Conservation (phyloP, 768 basidiomycete species). For the Lanmaoa rubissima region DNA sequence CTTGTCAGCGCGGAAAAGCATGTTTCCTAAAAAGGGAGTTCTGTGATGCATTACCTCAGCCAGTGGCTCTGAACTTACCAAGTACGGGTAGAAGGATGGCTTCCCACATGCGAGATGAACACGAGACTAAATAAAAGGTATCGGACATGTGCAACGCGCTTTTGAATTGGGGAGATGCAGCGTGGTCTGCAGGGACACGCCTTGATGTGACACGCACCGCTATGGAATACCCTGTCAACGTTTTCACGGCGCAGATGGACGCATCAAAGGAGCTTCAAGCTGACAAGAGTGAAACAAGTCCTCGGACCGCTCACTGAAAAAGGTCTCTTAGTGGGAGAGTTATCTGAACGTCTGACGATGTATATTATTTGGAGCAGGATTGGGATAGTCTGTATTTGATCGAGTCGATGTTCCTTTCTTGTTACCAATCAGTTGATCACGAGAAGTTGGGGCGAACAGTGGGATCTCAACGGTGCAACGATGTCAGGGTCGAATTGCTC, state of each 20-base stretch:
- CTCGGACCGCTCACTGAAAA: slow-evolving; percentile 4
- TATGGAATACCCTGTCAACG: not conserved
- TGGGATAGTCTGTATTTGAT: not conserved
- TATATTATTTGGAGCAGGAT: not conserved
- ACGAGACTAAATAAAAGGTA: not conserved
- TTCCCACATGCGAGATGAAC: too few relatives aligned
- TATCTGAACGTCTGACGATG: not conserved
- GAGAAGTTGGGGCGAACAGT: not conserved
- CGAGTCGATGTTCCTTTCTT: not conserved
- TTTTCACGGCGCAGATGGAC: not conserved
- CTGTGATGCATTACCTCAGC: slow-evolving; percentile 5
- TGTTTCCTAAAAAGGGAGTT: not conserved
- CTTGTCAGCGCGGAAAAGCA: not conserved
- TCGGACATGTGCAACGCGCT: slow-evolving; percentile 1
- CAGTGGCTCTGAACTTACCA: not conserved
- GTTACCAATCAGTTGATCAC: slow-evolving; percentile 9
- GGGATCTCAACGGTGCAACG: not conserved
- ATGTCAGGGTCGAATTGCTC: not conserved
- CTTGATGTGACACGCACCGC: not conserved
- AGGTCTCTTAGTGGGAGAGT: not conserved
- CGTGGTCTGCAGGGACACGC: slow-evolving; percentile 9
- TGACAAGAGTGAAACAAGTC: not conserved
- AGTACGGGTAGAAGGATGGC: not conserved
- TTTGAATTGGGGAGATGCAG: not conserved
- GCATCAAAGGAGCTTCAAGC: not conserved